These are phyloP conservation scores for Tetradesmus lagerheimii DNA, from an alignment of 139 green algal genomes.

Conservation along the genomic window DNA sequence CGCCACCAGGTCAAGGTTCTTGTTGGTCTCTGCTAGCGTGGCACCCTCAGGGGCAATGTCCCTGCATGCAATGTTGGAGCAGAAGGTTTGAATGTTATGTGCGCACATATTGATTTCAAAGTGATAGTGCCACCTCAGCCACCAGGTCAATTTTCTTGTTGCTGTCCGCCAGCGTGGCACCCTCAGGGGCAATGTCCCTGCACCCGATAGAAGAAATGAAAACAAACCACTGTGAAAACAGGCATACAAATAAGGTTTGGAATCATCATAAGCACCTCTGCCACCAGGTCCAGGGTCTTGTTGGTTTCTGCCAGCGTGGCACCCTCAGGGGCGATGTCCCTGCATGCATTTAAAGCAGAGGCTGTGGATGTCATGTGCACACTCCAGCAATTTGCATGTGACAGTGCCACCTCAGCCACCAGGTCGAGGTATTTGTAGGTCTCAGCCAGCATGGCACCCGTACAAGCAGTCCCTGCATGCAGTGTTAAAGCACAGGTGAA, in stretches of 20 bases:
- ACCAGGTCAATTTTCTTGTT: constrained; percentile 60
- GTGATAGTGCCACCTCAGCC: constrained; percentile 47
- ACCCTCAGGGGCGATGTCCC: constrained; percentile 72
- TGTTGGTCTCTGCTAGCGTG: constrained; percentile 63
- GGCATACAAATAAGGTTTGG: too few species aligned
- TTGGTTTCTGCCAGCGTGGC: constrained; percentile 57
- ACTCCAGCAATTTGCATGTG: too few species aligned
- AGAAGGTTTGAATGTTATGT: too few species aligned
- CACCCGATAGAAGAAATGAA: not conserved
- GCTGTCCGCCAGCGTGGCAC: constrained; percentile 54
- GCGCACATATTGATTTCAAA: too few species aligned
- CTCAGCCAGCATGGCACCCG: constrained; percentile 54
- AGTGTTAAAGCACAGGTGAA: too few species aligned
- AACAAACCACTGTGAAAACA: too few species aligned
- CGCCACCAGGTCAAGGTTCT: constrained; percentile 51
- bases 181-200: constrained; percentile 73
- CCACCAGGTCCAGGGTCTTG: constrained; percentile 41
- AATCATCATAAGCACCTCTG: too few species aligned
- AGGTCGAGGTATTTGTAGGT: constrained; percentile 54
- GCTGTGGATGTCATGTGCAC: too few species aligned
- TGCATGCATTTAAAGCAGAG: not conserved
- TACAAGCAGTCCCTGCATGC: constrained; percentile 61
- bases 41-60: constrained; percentile 73
- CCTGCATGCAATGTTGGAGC: too few species aligned
- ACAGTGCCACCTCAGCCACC: constrained; percentile 27